Evolutionary conservation across 2,329 filamentous ascomycete genomes (phyloP).

Genomic region (Alternaria panax): DNA sequence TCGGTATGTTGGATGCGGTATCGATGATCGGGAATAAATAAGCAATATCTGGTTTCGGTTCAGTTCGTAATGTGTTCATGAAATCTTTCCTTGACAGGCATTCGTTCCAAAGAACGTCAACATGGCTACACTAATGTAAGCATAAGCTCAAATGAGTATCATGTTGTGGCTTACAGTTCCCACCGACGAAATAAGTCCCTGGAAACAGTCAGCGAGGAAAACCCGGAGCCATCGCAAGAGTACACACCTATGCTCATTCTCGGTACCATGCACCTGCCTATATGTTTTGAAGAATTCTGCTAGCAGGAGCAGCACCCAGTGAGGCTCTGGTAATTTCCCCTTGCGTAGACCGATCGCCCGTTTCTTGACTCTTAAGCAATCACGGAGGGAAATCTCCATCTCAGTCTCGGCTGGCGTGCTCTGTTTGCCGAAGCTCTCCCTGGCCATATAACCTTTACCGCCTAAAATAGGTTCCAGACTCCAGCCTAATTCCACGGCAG

Average conservation of each 20-base stretch:
- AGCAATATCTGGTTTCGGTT: constrained; percentile 23
- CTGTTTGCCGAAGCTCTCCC: no score
- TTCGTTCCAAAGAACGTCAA: background rate
- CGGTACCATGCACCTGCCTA: constrained; percentile 2
- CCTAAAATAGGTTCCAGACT: background rate
- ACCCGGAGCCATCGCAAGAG: background rate
- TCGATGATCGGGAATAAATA: constrained; percentile 21
- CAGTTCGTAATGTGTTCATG: background rate
- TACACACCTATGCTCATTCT: background rate
- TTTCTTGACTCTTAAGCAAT: no score
- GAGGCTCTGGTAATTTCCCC: background rate
- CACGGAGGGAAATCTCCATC: no score
- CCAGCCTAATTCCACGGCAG: background rate
- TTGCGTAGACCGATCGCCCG: no score
- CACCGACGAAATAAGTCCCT: no score
- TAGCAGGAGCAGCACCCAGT: constrained; percentile 4
- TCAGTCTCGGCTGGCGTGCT: no score
- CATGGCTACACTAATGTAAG: no score
- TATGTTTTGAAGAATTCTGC: constrained; percentile 10
- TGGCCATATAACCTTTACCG: background rate
- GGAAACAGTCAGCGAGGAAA: no score
- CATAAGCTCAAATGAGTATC: no score
- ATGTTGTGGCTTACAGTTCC: no score
- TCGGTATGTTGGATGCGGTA: background rate
- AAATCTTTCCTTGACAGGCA: constrained; percentile 5